Base-by-base conservation (phyloP, 208 protist species). In the Crithidia thermophila region DNA sequence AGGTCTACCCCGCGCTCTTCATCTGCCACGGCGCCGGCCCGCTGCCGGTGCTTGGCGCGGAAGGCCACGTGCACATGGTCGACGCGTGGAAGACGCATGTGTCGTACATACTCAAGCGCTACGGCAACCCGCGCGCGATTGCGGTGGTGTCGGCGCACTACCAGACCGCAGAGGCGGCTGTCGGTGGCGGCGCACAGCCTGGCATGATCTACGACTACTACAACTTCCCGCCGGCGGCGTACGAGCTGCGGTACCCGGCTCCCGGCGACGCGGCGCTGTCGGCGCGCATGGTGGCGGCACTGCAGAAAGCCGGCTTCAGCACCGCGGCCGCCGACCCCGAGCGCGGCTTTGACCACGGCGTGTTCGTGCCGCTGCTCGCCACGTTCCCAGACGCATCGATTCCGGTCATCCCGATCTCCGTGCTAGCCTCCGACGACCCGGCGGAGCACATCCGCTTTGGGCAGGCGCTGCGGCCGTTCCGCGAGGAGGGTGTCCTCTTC, bases 301-400 rank as follows among this genome's bases (percentile, higher is more conserved):
- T 87, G n/a, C 62, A 78, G 53, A 8, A 4, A 4, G 46, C 58
- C 11, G 80, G 82, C n/a, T n/a, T n/a, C 39, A 37, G 74, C 34
- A n/a, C 25, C 4, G 73, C 75, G 3, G 50, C 14, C 0, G n/a
- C 68, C 3, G 82, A 92, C 56, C 13, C 34, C 14, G 59, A 56
- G 50, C 72, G 88, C 25, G 73, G 70, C 28, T 83, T 75, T 21
- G 94, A 97, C 56, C 93, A 97, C 73, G 93, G 93, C 23, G 74
- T 90, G 9, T 98, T 91, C 55, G 65, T 94, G 23, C 81, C 86
- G 21, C 71, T 97, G 1, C 80, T 87, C 52, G 40, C 84, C 23
- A 85, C 91, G 51, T 94, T 93, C 56, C 87, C 90, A 8, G 63
- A 87, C n/a, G 93, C 88, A 21, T 72, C 88, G 67, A 82, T 98